Evolutionary conservation across 495 filamentous ascomycete genomes (phyloP).

Genomic region (Neurospora intermedia): DNA sequence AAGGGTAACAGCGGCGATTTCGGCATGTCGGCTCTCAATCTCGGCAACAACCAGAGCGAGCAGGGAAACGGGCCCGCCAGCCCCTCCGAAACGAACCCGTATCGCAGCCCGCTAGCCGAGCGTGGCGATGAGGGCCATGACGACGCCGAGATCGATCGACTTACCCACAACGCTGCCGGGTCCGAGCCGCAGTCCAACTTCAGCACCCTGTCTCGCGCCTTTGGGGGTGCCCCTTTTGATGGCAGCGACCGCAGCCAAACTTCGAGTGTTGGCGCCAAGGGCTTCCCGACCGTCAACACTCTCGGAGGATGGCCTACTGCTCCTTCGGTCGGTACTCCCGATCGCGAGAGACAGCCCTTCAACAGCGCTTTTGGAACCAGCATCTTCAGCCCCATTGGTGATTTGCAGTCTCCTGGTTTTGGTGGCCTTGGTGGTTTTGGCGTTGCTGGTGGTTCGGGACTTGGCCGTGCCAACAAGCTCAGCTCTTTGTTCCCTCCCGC

Average conservation of each 20-base stretch:
- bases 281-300: slow-evolving; percentile 55
- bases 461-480: slow-evolving; percentile 70
- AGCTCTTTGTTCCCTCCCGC: slow-evolving; percentile 75
- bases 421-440: slow-evolving; percentile 46
- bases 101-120: slow-evolving; percentile 60
- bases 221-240: slow-evolving; percentile 47
- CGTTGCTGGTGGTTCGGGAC: slow-evolving; percentile 27
- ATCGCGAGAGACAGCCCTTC: slow-evolving; percentile 57
- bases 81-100: slow-evolving; percentile 96
- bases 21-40: slow-evolving; percentile 68
- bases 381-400: slow-evolving; percentile 58
- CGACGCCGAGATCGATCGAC: slow-evolving; percentile 49
- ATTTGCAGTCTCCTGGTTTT: slow-evolving; percentile 65
- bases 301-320: slow-evolving; percentile 57
- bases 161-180: slow-evolving; percentile 23
- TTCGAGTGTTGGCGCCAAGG: slow-evolving; percentile 69
- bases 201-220: slow-evolving; percentile 35
- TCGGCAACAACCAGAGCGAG: slow-evolving; percentile 33
- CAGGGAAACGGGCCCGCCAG: slow-evolving; percentile 52
- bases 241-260: slow-evolving; percentile 77
- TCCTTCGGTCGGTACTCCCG: slow-evolving; percentile 61
- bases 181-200: slow-evolving; percentile 36
- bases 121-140: slow-evolving; percentile 57
- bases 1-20: slow-evolving; percentile 52
- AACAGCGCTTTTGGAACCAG: slow-evolving; percentile 55